phyloP scores from a whole-genome alignment of 2,329 filamentous ascomycete species.

The Botrytis paeoniae region DNA sequence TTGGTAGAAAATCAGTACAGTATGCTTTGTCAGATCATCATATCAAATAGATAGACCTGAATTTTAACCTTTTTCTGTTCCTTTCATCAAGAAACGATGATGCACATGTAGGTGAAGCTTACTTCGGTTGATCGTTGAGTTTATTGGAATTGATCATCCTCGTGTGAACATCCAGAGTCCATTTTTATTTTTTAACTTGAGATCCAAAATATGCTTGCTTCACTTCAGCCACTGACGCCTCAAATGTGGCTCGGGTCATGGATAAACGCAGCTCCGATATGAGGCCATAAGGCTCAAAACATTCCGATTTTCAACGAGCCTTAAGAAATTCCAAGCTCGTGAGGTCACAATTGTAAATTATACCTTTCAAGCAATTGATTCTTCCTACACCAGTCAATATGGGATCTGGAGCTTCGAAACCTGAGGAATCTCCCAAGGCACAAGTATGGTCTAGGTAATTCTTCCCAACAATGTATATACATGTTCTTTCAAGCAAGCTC shows the following conservation, averaged over 20 bases:
- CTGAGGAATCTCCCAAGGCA: slow-evolving; percentile 28
- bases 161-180: neutral
- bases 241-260: neutral
- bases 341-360: slow-evolving; percentile 11
- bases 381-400: slow-evolving; percentile 28
- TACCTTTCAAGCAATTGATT: slow-evolving; percentile 12
- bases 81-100: neutral
- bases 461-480: neutral
- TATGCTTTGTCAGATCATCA: slow-evolving; percentile 2
- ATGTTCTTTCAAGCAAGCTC: slow-evolving; percentile 6
- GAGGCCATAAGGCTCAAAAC: neutral
- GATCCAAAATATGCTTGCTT: neutral
- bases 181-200: neutral
- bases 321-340: slow-evolving; percentile 24
- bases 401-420: slow-evolving; percentile 37
- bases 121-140: neutral
- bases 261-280: neutral
- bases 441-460: slow-evolving; percentile 36
- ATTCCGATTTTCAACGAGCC: slow-evolving; percentile 17
- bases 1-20: neutral
- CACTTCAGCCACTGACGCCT: neutral
- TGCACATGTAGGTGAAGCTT: neutral
- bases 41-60: neutral
- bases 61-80: neutral
- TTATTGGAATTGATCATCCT: slow-evolving; percentile 1